phyloP scores from a whole-genome alignment of 495 filamentous ascomycete species.

The Amorphotheca resinae region DNA sequence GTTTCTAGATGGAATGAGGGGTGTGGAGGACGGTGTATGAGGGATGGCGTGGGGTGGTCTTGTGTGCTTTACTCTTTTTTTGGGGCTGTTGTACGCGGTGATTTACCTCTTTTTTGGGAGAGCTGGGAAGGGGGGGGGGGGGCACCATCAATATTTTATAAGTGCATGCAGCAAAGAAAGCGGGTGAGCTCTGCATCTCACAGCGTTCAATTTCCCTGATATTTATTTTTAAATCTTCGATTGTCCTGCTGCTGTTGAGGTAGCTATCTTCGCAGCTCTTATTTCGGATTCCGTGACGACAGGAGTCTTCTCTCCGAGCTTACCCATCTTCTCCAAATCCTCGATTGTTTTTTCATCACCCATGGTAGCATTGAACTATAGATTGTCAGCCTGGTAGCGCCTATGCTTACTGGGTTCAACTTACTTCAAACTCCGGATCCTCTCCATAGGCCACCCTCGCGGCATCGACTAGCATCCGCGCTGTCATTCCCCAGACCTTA shows the following conservation, averaged over 20 bases:
- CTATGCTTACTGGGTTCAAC: neutral
- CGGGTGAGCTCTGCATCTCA: too few relatives aligned
- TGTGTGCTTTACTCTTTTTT: too few relatives aligned
- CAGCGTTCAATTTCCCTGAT: neutral
- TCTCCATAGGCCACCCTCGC: conserved; percentile 69
- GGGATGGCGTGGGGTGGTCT: too few relatives aligned
- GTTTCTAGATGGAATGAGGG: too few relatives aligned
- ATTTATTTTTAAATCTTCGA: neutral
- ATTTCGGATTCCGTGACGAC: conserved; percentile 18
- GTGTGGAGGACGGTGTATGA: too few relatives aligned
- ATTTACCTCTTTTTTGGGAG: too few relatives aligned
- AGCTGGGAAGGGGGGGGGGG: too few relatives aligned
- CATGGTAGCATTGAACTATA: conserved; percentile 54
- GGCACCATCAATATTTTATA: too few relatives aligned
- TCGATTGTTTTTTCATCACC: conserved; percentile 72
- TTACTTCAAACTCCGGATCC: conserved; percentile 65
- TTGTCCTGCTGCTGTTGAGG: neutral
- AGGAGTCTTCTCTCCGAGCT: conserved; percentile 42
- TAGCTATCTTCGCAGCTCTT: conserved; percentile 5
- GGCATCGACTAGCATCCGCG: conserved; percentile 73
- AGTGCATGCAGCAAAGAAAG: too few relatives aligned
- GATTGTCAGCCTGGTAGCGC: neutral
- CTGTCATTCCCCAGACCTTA: conserved; percentile 87
- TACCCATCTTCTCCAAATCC: conserved; percentile 44
- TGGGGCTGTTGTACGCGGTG: too few relatives aligned